phyloP scores from a whole-genome alignment of 2,329 filamentous ascomycete species.

The Diaporthe sp. region DNA sequence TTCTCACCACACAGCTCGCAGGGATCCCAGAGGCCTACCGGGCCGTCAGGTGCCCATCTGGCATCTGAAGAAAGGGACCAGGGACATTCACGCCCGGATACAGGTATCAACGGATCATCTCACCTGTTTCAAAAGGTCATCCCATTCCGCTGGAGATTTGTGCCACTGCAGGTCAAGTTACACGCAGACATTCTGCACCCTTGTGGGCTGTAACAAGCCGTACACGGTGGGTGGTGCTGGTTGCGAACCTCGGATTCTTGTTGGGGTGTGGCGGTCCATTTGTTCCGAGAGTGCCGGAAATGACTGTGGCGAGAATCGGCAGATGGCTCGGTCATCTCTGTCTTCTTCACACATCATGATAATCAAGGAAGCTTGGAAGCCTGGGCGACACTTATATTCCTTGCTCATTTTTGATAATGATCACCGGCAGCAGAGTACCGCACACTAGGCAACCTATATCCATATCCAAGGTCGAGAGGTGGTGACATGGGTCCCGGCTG shows the following conservation, averaged over 20 bases:
- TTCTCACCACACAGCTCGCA: not conserved
- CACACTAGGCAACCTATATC: not conserved
- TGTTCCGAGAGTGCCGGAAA: not conserved
- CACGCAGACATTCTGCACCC: not conserved
- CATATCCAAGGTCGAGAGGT: not conserved
- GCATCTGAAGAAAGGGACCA: not conserved
- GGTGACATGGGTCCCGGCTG: conserved; percentile 10
- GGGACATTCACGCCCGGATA: not conserved
- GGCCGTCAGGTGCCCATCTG: too few relatives aligned
- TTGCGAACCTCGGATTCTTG: not conserved
- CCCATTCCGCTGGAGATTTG: conserved; percentile 8
- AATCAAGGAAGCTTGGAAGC: not conserved
- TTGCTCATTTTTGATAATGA: conserved; percentile 8
- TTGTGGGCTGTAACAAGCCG: not conserved
- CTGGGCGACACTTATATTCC: not conserved
- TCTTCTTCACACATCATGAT: not conserved
- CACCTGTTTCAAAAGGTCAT: conserved; percentile 9
- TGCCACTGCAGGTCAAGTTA: not conserved
- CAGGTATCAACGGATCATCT: not conserved
- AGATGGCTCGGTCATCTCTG: conserved; percentile 11
- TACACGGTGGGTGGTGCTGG: not conserved
- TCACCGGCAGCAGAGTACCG: not conserved
- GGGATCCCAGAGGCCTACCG: not conserved
- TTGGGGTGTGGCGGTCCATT: not conserved
- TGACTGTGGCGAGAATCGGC: conserved; percentile 4